Evolutionary conservation across 805 yeast species (phyloP), one percentile per base, ranked within the genome.

Genomic region (Lachancea thermotolerans): DNA sequence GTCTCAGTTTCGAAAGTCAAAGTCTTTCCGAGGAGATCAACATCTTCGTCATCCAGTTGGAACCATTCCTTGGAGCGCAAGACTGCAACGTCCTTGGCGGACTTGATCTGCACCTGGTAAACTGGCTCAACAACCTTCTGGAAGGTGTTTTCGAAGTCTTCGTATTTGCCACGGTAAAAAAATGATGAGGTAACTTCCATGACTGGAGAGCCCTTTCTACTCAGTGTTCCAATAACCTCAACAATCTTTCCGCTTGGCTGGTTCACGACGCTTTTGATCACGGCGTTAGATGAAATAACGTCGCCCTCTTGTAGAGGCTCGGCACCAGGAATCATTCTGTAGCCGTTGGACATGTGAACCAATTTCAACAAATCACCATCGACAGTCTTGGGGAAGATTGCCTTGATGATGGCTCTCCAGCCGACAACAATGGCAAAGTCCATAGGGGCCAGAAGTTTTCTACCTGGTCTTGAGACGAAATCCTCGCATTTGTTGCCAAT

Each of bases 341-440:
- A 95, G 50, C 95, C 90, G 68, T 93, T 93, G 42, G 96, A 86
- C 69, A 93, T 74, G 67, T 93, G 99, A 46, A 93, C 99, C 61
- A 93, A 77, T 66, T 83, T 85, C 71, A 93, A 75, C 62, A 93
- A 75, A 66, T 93, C 99, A 69, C 99, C 99, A 66, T 95, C 98
- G 59, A 93, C 95, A 51, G 82, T 80, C 64, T 79, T 79, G 45
- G 99, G 99, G 93, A 93, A 93, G 57, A 93, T 86, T n/a, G 97
- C 90, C 73, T 85, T 88, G 73, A 93, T 91, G 64, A 93, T 91
- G 41, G 97, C 95, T 72, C 84, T 85, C 99, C 99, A 93, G 38
- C 99, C 98, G 57, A 90, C 79, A 47, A 93, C 97, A 66, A 93
- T 93, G 41, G 99, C 98, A 64, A 90, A 93, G 73, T 93, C 99